Conservation (phyloP, 177 flowering plant species). For the Vitis hybrid region DNA sequence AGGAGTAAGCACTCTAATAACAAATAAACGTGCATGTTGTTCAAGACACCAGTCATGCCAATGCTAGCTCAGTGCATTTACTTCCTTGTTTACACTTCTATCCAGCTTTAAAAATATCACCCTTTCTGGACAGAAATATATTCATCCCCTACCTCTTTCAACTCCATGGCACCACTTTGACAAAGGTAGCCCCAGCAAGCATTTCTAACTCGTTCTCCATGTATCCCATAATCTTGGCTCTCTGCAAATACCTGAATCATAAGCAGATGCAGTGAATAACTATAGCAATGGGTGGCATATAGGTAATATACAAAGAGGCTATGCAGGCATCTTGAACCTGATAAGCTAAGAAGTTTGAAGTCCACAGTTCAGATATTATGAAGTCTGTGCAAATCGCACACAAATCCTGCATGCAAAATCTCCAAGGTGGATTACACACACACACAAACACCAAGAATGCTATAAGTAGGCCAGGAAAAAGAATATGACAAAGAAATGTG, state of each 20-base stretch:
- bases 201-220: conserved; percentile 95
- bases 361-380: conserved; percentile 91
- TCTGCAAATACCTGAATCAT: conserved; percentile 84
- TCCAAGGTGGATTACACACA: conserved; percentile 6
- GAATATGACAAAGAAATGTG: neutral
- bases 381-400: conserved; percentile 96
- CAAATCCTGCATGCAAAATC: conserved; percentile 65
- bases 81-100: neutral
- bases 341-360: conserved; percentile 88
- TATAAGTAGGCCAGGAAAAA: neutral
- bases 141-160: conserved; percentile 73
- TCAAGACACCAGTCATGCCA: too few species aligned
- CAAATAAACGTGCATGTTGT: too few species aligned
- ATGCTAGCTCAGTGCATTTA: too few species aligned
- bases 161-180: conserved; percentile 89
- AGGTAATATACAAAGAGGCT: neutral
- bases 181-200: conserved; percentile 99
- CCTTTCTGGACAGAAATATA: neutral
- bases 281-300: conserved; percentile 4
- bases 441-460: neutral
- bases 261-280: conserved; percentile 11
- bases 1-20: too few species aligned
- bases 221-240: conserved; percentile 92
- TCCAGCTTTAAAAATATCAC: neutral
- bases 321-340: conserved; percentile 53